Evolutionary conservation across 2,329 filamentous ascomycete species (phyloP), one percentile per base, ranked within the genome.

Genomic region (Aspergillus costaricaensis): DNA sequence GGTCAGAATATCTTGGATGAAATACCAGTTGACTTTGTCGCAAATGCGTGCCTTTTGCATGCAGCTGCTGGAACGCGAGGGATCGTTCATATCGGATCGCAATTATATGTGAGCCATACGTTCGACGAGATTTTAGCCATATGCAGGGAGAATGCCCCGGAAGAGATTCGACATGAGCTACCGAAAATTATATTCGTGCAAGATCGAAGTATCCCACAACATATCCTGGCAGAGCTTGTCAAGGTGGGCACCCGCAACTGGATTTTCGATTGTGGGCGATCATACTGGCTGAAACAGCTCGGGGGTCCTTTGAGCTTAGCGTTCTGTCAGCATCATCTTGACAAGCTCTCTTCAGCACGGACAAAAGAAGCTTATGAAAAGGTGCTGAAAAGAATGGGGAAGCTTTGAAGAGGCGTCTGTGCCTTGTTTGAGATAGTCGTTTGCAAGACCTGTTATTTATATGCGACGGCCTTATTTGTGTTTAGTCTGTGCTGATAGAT

Each of bases 11-110:
- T 72, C 32, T 56, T 74, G 8, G 72, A 74, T 36, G 72, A 74
- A 57, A 69, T 74, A 2, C 72, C 72, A 0, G 72, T 74, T 3
- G 72, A 74, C 43, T 70, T 74, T 30, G 72, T 74, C 15, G 71
- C 72, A 27, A 74, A 73, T 49, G 68, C 69, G 1, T 72, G 70
- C 62, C 64, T 74, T 14, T 41, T 74, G 8, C 72, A 74, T 30
- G 68, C 69, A 1, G 71, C 70, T 6, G 69, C 69, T 12, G 65
- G 63, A 8, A 74, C 71, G 9, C 70, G 59, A 2, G 72, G 72
- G 0, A 68, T 72, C 17, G 68, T 74, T 3, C 71, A 74, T 19
- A 30, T 72, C 9, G 71, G 71, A 25, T 67, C 72, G 2, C 65
- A 72, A 44, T 60, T 74, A 3, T 74, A 73, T 41, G 62, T 71